A percentile compares a stretch with the other conserved stretches of the same genome.
phyloP scores from a whole-genome alignment of 2,329 filamentous ascomycete species.

The Amauroascus verrucosus region DNA sequence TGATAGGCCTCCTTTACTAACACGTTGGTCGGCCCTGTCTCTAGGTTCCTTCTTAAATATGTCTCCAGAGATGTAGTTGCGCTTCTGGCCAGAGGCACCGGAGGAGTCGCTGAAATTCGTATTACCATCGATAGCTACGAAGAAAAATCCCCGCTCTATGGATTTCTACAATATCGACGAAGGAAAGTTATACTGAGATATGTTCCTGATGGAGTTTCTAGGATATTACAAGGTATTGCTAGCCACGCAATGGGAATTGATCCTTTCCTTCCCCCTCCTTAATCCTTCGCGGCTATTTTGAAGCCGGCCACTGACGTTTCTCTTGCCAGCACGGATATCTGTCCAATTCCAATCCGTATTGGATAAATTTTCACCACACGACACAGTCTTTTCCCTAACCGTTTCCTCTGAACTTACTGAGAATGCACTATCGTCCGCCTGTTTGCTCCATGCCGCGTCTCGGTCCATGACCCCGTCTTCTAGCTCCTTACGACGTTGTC shows the following conservation, averaged over 20 bases:
- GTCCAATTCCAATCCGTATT: conserved; percentile 54
- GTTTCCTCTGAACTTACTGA: conserved; percentile 72
- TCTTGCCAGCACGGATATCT: conserved; percentile 61
- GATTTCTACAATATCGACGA: conserved; percentile 79
- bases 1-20: background rate
- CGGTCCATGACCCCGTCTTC: conserved; percentile 76
- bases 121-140: conserved; percentile 66
- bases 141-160: conserved; percentile 80
- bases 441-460: conserved; percentile 78
- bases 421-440: conserved; percentile 74
- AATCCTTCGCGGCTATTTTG: background rate
- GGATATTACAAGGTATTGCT: conserved; percentile 70
- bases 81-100: conserved; percentile 63
- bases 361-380: conserved; percentile 60
- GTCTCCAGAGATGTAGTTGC: conserved; percentile 77
- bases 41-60: conserved; percentile 92
- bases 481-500: conserved; percentile 64
- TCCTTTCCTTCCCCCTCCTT: background rate
- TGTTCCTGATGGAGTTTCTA: conserved; percentile 79
- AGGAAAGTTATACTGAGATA: conserved; percentile 89
- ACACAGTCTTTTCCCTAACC: conserved; percentile 69
- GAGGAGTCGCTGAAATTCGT: conserved; percentile 75
- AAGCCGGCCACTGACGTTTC: conserved; percentile 12
- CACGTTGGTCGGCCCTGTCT: conserved; percentile 17
- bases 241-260: background rate